phyloP scores from a whole-genome alignment of 2,329 filamentous ascomycete genomes.

The Aureobasidium mangrovei region DNA sequence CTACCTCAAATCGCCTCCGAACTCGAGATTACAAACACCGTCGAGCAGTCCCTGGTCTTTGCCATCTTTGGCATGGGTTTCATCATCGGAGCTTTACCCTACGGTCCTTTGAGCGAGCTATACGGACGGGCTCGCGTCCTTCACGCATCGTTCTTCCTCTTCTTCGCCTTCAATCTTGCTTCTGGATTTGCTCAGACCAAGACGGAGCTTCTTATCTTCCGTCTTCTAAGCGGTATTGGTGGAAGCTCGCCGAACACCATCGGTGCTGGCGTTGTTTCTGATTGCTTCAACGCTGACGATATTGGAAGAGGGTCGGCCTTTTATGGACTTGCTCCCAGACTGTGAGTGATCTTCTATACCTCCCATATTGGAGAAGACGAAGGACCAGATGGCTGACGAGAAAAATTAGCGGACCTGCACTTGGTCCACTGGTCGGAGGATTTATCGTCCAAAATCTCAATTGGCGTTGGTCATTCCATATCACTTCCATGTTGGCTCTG shows the following conservation, averaged over 20 bases:
- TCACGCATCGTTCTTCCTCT: conserved; percentile 9
- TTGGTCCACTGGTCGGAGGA: too few species aligned
- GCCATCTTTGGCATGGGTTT: conserved; percentile 13
- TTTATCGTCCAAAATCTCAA: too few species aligned
- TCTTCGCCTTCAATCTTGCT: conserved; percentile 10
- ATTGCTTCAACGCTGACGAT: conserved; percentile 12
- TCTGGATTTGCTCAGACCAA: conserved; percentile 13
- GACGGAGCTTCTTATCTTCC: conserved; percentile 8
- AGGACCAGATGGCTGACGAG: too few species aligned
- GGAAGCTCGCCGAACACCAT: conserved; percentile 8
- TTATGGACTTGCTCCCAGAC: conserved; percentile 11
- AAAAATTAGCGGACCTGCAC: too few species aligned
- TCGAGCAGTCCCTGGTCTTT: conserved; percentile 6
- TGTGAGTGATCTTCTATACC: background rate
- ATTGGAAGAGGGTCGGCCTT: conserved; percentile 4
- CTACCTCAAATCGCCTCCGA: conserved; percentile 4
- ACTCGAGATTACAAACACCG: background rate
- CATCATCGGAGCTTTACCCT: conserved; percentile 4
- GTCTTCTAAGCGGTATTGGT: conserved; percentile 13
- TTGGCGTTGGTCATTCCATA: too few species aligned
- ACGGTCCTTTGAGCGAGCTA: background rate
- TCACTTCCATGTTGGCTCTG: too few species aligned
- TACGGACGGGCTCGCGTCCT: conserved; percentile 14
- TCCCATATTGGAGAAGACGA: too few species aligned
- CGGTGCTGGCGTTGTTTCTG: conserved; percentile 10